Evolutionary conservation across 1,284 basidiomycete genomes (phyloP).

Genomic region (Puccinia novopanici): DNA sequence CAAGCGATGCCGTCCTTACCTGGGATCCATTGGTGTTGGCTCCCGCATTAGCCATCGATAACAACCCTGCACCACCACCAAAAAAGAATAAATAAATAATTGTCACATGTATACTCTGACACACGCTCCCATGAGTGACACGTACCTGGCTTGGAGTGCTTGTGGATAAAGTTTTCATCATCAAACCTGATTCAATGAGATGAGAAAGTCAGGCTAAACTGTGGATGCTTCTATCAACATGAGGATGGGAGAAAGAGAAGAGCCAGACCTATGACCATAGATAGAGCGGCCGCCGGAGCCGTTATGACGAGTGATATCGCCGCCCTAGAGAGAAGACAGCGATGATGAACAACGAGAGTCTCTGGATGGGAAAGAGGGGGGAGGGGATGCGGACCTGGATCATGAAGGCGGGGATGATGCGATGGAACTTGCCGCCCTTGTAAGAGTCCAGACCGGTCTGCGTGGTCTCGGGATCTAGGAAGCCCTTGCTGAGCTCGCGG

Average conservation of each 20-base stretch:
- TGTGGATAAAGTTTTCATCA: slow-evolving; percentile 20
- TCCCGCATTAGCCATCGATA: slow-evolving; percentile 51
- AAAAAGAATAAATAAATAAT: no score
- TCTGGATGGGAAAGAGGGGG: neutral
- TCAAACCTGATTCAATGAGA: neutral
- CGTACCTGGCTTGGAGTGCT: slow-evolving; percentile 19
- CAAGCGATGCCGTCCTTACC: neutral
- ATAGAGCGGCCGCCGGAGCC: slow-evolving; percentile 47
- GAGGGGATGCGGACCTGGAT: slow-evolving; percentile 57
- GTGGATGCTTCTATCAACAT: neutral
- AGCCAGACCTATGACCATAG: slow-evolving; percentile 27
- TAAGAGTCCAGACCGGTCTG: slow-evolving; percentile 53
- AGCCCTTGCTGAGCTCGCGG: slow-evolving; percentile 25
- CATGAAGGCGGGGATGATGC: slow-evolving; percentile 59
- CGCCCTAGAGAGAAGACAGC: slow-evolving; percentile 14
- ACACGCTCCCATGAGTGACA: no score
- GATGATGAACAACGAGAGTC: neutral
- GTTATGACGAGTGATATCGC: slow-evolving; percentile 47
- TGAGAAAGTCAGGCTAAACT: neutral
- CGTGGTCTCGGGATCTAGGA: neutral
- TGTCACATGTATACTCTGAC: no score
- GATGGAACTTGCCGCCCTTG: slow-evolving; percentile 58
- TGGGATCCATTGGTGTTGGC: slow-evolving; percentile 46
- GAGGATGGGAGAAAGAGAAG: neutral
- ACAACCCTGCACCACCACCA: slow-evolving; percentile 15